Conservation (phyloP, 192 early-diverging fungal species). For the Dimargaris xerosporica region DNA sequence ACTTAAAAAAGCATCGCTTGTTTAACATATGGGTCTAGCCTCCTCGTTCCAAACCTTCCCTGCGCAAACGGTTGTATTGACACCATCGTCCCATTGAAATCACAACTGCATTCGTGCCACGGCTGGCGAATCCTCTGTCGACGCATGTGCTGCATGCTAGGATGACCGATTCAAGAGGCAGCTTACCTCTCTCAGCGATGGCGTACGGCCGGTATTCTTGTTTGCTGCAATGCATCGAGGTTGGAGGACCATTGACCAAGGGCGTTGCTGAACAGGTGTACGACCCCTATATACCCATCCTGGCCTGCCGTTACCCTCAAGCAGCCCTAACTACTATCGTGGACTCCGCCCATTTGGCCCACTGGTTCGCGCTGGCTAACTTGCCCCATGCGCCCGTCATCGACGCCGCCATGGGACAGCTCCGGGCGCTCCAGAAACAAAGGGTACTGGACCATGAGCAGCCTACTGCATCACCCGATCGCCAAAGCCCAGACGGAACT, state of each 20-base stretch:
- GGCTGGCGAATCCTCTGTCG: background rate
- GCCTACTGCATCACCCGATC: background rate
- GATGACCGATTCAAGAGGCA: background rate
- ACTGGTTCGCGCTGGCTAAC: background rate
- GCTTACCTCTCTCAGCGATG: background rate
- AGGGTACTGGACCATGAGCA: background rate
- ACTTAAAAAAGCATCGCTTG: too few relatives aligned
- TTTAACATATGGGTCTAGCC: too few relatives aligned
- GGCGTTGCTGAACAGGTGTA: background rate
- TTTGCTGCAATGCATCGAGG: constrained; percentile 6
- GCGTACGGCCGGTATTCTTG: background rate
- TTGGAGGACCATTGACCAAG: background rate
- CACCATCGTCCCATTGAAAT: background rate
- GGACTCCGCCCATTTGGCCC: background rate
- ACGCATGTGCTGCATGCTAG: background rate
- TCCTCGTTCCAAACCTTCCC: too few relatives aligned
- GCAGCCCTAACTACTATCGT: background rate
- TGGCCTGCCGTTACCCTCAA: background rate
- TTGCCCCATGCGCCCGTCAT: background rate
- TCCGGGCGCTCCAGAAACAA: background rate
- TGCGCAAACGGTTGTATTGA: too few relatives aligned
- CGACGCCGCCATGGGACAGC: too few relatives aligned
- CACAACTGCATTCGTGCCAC: background rate
- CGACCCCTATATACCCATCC: background rate
- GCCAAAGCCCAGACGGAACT: background rate